These are phyloP conservation scores for Graphiopsis chlorocephala DNA, from an alignment of 2,329 filamentous ascomycete genomes.

Conservation along the genomic window DNA sequence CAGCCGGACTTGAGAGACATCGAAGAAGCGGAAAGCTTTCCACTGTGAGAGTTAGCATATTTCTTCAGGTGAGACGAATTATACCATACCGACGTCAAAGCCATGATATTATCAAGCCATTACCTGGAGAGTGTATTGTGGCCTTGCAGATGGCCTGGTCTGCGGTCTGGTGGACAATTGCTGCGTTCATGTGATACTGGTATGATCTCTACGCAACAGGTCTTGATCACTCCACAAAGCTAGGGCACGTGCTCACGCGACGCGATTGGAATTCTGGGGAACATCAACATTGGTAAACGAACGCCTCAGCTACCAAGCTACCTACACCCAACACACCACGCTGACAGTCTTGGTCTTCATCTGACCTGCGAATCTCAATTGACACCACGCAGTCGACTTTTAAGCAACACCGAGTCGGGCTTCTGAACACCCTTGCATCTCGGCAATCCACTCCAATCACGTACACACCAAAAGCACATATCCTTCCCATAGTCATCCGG, in stretches of 20 bases:
- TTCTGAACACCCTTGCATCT: background rate
- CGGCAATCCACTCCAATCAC: slow-evolving; percentile 7
- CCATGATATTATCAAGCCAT: slow-evolving; percentile 33
- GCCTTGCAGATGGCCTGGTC: background rate
- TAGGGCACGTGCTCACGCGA: background rate
- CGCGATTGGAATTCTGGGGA: background rate
- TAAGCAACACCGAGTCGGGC: slow-evolving; percentile 9
- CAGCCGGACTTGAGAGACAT: slow-evolving; percentile 79
- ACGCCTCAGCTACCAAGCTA: background rate
- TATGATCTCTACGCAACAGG: background rate
- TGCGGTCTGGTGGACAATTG: background rate
- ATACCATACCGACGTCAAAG: slow-evolving; percentile 33
- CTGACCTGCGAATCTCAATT: background rate
- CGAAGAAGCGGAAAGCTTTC: slow-evolving; percentile 99
- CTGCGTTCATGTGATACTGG: background rate
- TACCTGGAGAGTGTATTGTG: background rate
- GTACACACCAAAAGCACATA: slow-evolving; percentile 55
- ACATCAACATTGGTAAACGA: background rate
- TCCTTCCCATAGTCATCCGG: slow-evolving; percentile 79
- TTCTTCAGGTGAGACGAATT: background rate
- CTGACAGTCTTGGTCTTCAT: background rate
- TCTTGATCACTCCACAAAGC: background rate
- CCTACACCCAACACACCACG: background rate
- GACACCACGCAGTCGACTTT: background rate
- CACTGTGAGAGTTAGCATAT: slow-evolving; percentile 57